Evolutionary conservation across 345 rosid species (phyloP).

Genomic region (Rubroshorea leprosula): DNA sequence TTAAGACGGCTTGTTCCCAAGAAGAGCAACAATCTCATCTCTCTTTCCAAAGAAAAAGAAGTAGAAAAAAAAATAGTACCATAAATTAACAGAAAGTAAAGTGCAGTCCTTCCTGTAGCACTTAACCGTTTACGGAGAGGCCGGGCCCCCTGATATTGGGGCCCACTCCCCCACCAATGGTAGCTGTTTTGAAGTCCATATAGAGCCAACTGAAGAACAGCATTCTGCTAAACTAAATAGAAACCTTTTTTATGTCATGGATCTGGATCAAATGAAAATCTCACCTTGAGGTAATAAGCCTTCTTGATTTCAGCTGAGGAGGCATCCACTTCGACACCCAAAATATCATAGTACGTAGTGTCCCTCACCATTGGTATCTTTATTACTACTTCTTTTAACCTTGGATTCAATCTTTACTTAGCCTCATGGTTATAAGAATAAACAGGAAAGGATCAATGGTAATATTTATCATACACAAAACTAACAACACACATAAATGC

Average conservation of each 20-base stretch:
- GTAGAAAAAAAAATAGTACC: no score
- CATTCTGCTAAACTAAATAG: no score
- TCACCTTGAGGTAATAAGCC: conserved; percentile 85
- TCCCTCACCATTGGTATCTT: conserved; percentile 60
- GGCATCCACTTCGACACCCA: conserved; percentile 69
- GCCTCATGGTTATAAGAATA: conserved; percentile 10
- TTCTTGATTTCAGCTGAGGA: conserved; percentile 79
- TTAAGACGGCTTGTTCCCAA: not conserved
- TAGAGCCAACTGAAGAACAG: no score
- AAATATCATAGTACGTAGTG: conserved; percentile 55
- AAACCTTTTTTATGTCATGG: no score
- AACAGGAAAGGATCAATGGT: not conserved
- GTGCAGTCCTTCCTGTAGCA: no score
- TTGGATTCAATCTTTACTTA: conserved; percentile 4
- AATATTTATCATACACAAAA: not conserved
- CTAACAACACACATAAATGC: not conserved
- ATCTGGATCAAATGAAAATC: conserved; percentile 6
- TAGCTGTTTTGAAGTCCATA: no score
- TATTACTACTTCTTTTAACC: conserved; percentile 4
- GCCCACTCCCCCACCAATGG: no score
- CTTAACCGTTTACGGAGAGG: no score
- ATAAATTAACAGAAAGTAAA: no score
- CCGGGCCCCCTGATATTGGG: no score
- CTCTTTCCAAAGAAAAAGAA: not conserved
- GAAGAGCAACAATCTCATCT: conserved; percentile 1